These are phyloP conservation scores for Jimgerdemannia lactiflua DNA, from an alignment of 192 early-diverging fungal genomes.

Conservation along the genomic window DNA sequence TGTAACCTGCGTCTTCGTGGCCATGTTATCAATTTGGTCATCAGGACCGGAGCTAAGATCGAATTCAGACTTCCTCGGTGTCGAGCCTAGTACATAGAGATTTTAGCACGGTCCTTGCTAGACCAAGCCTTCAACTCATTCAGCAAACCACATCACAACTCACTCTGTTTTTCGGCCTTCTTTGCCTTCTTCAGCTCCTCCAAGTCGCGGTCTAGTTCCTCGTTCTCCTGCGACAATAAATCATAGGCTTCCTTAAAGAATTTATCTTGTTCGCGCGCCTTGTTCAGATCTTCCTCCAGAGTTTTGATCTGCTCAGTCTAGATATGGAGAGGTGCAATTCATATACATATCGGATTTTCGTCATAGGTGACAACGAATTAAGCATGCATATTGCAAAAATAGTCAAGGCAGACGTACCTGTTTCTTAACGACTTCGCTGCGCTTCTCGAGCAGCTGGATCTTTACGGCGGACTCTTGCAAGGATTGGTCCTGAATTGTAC, in stretches of 20 bases:
- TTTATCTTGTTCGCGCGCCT: conserved; percentile 55
- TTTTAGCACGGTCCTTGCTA: no score
- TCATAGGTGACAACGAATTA: not conserved
- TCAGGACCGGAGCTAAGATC: conserved; percentile 4
- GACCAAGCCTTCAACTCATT: no score
- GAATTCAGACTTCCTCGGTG: not conserved
- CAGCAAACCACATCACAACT: not conserved
- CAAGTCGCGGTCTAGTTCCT: conserved; percentile 67
- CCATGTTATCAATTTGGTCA: conserved; percentile 5
- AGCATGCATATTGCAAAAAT: conserved; percentile 13
- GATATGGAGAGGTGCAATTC: conserved; percentile 6
- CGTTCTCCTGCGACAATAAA: conserved; percentile 65
- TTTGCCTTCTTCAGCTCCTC: conserved; percentile 34
- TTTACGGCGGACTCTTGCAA: conserved; percentile 74
- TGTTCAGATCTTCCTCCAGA: conserved; percentile 58
- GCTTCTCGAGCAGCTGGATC: conserved; percentile 81
- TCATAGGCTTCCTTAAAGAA: conserved; percentile 75
- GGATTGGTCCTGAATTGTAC: conserved; percentile 58
- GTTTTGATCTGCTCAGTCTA: conserved; percentile 50
- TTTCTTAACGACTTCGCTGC: conserved; percentile 63
- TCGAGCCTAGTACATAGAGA: not conserved
- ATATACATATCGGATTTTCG: not conserved
- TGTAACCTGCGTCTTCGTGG: conserved; percentile 13
- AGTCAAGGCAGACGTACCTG: conserved; percentile 30
- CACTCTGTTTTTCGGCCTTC: not conserved